A percentile compares a stretch with the other conserved stretches of the same genome.
Evolutionary conservation across 805 yeast species (phyloP).

Genomic region (Candida tibetensis): DNA sequence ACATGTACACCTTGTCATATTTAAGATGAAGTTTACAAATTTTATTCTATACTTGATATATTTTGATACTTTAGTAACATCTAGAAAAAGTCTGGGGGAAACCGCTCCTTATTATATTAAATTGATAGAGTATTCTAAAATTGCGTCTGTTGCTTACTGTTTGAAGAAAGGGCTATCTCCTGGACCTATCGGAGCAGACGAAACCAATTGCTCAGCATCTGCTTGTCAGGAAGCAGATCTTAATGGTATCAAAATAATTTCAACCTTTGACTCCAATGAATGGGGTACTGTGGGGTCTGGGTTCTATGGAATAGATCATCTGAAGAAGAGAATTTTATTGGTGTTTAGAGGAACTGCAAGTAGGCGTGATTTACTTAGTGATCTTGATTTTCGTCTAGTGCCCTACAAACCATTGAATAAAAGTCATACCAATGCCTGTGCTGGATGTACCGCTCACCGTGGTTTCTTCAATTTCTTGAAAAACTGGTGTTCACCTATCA

Average conservation of each 20-base stretch:
- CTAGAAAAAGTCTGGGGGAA: too few species aligned
- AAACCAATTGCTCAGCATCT: constrained; percentile 21
- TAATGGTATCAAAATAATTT: constrained; percentile 32
- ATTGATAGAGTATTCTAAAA: constrained; percentile 31
- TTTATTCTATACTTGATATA: too few species aligned
- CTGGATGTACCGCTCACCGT: constrained; percentile 56
- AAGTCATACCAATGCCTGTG: constrained; percentile 33
- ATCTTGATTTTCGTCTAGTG: constrained; percentile 48
- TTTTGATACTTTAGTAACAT: too few species aligned
- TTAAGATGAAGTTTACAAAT: too few species aligned
- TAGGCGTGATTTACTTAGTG: constrained; percentile 59
- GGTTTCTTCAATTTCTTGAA: constrained; percentile 56
- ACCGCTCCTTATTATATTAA: constrained; percentile 16
- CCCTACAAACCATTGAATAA: constrained; percentile 45
- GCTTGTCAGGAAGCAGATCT: constrained; percentile 22
- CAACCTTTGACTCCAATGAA: constrained; percentile 40
- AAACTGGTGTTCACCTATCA: constrained; percentile 37
- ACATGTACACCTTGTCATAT: too few species aligned
- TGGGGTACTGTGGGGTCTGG: constrained; percentile 54
- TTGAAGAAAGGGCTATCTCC: constrained; percentile 25
- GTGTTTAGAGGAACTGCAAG: constrained; percentile 66
- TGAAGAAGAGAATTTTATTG: constrained; percentile 41
- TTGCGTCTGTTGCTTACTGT: constrained; percentile 39
- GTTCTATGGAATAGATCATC: constrained; percentile 49
- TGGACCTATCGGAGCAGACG: constrained; percentile 22